These are phyloP conservation scores for Silybum marianum DNA, from an alignment of 129 eudicot genomes.

Conservation along the genomic window DNA sequence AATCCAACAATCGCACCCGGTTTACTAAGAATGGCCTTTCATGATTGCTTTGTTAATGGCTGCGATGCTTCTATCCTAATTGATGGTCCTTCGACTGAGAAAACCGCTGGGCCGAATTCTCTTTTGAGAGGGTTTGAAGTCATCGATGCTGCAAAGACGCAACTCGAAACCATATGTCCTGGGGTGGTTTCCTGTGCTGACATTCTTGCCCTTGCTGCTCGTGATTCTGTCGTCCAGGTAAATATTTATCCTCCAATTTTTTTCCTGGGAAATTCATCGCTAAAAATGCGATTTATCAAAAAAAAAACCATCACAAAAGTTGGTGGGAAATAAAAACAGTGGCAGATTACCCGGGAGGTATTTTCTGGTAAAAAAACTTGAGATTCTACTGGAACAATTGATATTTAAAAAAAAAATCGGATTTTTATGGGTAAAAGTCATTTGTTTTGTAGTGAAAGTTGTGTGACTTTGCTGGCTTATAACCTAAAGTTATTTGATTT, in stretches of 20 bases:
- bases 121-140: constrained; percentile 72
- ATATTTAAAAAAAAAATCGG: too few species aligned
- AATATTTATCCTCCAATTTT: not conserved
- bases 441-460: too few species aligned
- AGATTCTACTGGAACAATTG: too few species aligned
- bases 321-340: too few species aligned
- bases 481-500: not conserved
- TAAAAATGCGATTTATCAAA: too few species aligned
- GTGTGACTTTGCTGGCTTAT: not conserved
- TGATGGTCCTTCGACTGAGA: constrained; percentile 59
- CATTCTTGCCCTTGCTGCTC: constrained; percentile 82
- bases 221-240: constrained; percentile 64
- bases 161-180: constrained; percentile 65
- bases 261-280: too few species aligned
- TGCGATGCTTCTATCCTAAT: constrained; percentile 82
- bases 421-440: too few species aligned
- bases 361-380: too few species aligned
- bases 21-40: constrained; percentile 67
- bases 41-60: constrained; percentile 79
- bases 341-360: too few species aligned
- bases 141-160: constrained; percentile 68
- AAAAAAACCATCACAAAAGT: too few species aligned
- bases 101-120: constrained; percentile 49
- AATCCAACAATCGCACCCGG: constrained; percentile 63
- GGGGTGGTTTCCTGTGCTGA: constrained; percentile 96